Conservation (phyloP, 2,329 filamentous ascomycete genomes). For the Sporothrix brasiliensis region DNA sequence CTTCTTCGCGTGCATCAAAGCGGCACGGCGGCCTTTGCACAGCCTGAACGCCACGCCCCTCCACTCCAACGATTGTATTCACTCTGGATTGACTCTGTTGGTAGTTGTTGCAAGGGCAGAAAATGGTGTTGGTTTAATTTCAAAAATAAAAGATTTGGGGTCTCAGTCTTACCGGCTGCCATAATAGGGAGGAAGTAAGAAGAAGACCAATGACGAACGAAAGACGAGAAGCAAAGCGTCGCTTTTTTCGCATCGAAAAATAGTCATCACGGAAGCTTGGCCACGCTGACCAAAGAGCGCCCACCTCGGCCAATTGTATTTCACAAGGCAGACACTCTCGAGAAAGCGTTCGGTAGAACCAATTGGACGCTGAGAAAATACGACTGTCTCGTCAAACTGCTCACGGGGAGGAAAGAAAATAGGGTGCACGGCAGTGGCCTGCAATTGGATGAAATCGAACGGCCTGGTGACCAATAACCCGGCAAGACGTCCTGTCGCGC, state of each 20-base stretch:
- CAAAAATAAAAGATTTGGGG: background rate
- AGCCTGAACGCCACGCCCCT: conserved; percentile 4
- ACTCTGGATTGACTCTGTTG: background rate
- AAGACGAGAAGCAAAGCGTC: background rate
- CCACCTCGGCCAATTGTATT: background rate
- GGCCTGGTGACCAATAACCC: background rate
- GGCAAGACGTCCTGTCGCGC: background rate
- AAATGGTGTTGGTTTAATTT: conserved; percentile 21
- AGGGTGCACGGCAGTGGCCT: background rate
- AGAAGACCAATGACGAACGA: background rate
- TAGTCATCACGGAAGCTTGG: background rate
- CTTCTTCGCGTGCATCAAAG: background rate
- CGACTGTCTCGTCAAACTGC: background rate
- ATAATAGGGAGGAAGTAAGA: conserved; percentile 16
- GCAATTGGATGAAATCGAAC: background rate
- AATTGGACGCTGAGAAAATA: conserved; percentile 14
- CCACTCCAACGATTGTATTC: background rate
- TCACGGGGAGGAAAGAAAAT: background rate
- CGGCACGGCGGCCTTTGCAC: background rate
- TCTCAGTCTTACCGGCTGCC: background rate
- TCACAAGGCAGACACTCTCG: background rate
- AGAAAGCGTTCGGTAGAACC: background rate
- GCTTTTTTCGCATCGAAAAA: background rate
- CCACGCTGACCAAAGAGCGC: background rate
- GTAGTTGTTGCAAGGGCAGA: background rate